phyloP scores from a whole-genome alignment of 2,329 filamentous ascomycete genomes.

The Epichloe elymi region DNA sequence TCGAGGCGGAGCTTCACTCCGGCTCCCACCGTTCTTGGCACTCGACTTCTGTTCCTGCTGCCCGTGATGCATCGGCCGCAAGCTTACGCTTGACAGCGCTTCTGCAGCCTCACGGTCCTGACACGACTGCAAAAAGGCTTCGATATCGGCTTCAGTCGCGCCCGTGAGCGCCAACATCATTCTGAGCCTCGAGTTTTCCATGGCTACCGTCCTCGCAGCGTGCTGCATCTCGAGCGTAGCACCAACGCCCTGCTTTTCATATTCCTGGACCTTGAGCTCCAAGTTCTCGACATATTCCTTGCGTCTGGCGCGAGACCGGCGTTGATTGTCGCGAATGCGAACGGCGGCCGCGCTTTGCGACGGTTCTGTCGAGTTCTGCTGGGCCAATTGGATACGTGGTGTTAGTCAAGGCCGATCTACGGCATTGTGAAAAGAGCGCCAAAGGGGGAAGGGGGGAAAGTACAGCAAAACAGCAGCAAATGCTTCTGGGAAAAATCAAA shows the following conservation, averaged over 20 bases:
- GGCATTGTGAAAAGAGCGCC: background rate
- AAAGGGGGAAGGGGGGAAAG: background rate
- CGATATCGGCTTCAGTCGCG: conserved; percentile 24
- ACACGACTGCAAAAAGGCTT: conserved; percentile 25
- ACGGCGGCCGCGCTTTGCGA: conserved; percentile 20
- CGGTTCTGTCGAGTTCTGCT: conserved; percentile 6
- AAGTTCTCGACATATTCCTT: conserved; percentile 36
- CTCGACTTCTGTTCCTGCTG: background rate
- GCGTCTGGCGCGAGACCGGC: conserved; percentile 36
- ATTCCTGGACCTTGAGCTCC: conserved; percentile 31
- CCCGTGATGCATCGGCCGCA: conserved; percentile 5
- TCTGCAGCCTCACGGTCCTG: conserved; percentile 19
- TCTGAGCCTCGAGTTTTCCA: conserved; percentile 34
- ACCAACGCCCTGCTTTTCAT: conserved; percentile 33
- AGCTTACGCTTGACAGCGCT: conserved; percentile 9
- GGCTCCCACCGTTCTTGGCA: background rate
- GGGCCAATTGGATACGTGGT: background rate
- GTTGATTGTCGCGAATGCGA: conserved; percentile 39
- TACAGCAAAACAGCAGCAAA: background rate
- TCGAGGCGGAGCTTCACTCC: background rate
- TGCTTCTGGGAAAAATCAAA: background rate
- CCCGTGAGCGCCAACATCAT: conserved; percentile 27
- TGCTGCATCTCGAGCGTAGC: conserved; percentile 41
- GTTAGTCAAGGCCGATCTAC: background rate
- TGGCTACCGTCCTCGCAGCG: conserved; percentile 34